Evolutionary conservation across 2,329 filamentous ascomycete genomes (phyloP).

Genomic region (Claviceps capensis): DNA sequence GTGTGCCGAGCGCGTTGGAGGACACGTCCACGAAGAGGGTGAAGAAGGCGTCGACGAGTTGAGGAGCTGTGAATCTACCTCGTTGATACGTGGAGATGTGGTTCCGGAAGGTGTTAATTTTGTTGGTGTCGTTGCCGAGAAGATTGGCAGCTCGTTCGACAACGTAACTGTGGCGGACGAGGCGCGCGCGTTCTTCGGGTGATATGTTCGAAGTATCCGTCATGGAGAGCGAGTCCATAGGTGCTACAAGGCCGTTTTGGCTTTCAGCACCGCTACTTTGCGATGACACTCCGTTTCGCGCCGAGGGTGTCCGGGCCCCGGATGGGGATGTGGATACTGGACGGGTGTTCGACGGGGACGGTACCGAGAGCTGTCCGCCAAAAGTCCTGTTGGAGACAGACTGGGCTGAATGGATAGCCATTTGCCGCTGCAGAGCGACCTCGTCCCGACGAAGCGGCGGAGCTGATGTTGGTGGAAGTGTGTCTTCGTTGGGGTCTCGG

Average conservation of each 20-base stretch:
- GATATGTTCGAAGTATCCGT: conserved; percentile 40
- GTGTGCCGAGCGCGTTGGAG: conserved; percentile 68
- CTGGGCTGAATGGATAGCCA: conserved; percentile 81
- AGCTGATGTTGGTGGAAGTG: conserved; percentile 60
- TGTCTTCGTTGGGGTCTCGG: conserved; percentile 75
- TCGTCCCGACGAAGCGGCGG: conserved; percentile 76
- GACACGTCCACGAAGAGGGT: conserved; percentile 67
- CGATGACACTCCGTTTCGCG: conserved; percentile 7
- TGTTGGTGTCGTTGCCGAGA: conserved; percentile 60
- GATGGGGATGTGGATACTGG: conserved; percentile 2
- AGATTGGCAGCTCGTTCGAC: conserved; percentile 74
- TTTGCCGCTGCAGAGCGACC: conserved; percentile 78
- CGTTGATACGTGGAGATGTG: conserved; percentile 68
- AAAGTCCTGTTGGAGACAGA: conserved; percentile 69
- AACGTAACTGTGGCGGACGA: conserved; percentile 69
- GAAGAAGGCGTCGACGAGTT: conserved; percentile 80
- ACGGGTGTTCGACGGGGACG: conserved; percentile 8
- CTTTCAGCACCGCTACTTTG: not conserved
- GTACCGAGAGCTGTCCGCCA: conserved; percentile 60
- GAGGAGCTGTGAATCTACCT: conserved; percentile 53
- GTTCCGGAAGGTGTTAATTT: conserved; percentile 63
- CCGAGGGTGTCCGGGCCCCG: conserved; percentile 7
- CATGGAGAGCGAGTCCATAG: conserved; percentile 39
- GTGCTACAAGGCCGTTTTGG: conserved; percentile 12
- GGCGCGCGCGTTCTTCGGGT: conserved; percentile 68